Conservation (phyloP, 768 basidiomycete species). For the Candolleomyces aberdarensis region DNA sequence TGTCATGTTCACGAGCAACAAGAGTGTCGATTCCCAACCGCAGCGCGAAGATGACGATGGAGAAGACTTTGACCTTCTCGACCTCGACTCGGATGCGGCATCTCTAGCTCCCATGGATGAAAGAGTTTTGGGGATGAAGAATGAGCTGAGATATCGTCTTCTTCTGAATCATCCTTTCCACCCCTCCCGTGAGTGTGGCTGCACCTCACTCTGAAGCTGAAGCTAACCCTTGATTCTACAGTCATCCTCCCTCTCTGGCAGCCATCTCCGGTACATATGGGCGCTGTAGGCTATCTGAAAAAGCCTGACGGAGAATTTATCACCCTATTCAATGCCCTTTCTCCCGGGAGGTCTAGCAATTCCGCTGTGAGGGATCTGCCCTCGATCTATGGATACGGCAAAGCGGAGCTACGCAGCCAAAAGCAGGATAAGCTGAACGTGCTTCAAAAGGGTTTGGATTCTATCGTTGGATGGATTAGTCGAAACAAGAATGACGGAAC, state of each 20-base stretch:
- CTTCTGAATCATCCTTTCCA: slow-evolving; percentile 68
- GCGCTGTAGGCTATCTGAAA: slow-evolving; percentile 75
- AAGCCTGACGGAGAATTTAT: slow-evolving; percentile 69
- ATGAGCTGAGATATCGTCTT: slow-evolving; percentile 69
- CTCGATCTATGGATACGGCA: slow-evolving; percentile 63
- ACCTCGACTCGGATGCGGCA: slow-evolving; percentile 25
- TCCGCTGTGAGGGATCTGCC: slow-evolving; percentile 46
- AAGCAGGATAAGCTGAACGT: slow-evolving; percentile 57
- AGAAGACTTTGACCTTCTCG: slow-evolving; percentile 10
- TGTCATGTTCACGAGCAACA: slow-evolving; percentile 26
- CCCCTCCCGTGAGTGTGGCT: slow-evolving; percentile 49
- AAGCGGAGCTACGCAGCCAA: slow-evolving; percentile 44
- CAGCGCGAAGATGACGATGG: not conserved
- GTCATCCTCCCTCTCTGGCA: slow-evolving; percentile 72
- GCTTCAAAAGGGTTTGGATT: slow-evolving; percentile 49
- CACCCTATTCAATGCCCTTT: slow-evolving; percentile 70
- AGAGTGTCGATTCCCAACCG: not conserved
- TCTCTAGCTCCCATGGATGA: slow-evolving; percentile 38
- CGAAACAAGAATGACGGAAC: slow-evolving; percentile 30
- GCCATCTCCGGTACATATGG: slow-evolving; percentile 60
- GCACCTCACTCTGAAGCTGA: slow-evolving; percentile 3
- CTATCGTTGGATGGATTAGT: slow-evolving; percentile 39
- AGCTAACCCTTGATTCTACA: slow-evolving; percentile 18
- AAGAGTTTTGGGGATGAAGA: slow-evolving; percentile 37
- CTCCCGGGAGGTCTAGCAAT: slow-evolving; percentile 44